Conservation (phyloP, 192 early-diverging fungal genomes). For the Backusella tuberculispora region DNA sequence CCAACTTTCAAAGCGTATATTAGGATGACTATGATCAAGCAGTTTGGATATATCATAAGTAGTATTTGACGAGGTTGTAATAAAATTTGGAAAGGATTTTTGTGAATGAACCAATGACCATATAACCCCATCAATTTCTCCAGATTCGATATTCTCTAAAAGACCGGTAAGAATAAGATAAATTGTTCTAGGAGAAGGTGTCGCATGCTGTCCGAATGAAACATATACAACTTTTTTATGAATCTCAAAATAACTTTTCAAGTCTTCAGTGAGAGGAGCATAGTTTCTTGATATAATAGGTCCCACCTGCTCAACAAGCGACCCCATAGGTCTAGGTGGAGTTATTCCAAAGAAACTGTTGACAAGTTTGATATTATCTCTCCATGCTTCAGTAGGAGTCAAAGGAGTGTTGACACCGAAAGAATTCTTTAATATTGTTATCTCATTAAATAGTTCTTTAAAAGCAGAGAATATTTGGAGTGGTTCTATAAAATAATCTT, state of each 20-base stretch:
- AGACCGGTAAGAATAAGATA: slow-evolving; percentile 27
- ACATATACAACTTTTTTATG: slow-evolving; percentile 31
- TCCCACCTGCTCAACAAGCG: slow-evolving; percentile 37
- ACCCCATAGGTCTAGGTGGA: slow-evolving; percentile 8
- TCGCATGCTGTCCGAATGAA: slow-evolving; percentile 37
- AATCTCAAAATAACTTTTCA: slow-evolving; percentile 10
- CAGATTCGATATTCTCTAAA: slow-evolving; percentile 21
- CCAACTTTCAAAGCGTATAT: slow-evolving; percentile 18
- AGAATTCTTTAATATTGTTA: neutral
- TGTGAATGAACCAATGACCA: slow-evolving; percentile 23
- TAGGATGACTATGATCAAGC: neutral
- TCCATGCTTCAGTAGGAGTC: neutral
- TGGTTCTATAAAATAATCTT: neutral
- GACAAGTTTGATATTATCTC: slow-evolving; percentile 23
- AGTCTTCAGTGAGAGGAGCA: neutral
- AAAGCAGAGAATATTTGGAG: neutral
- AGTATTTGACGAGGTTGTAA: neutral
- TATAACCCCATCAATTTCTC: slow-evolving; percentile 41
- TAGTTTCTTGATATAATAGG: slow-evolving; percentile 37
- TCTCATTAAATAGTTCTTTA: neutral
- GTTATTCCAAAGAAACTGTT: slow-evolving; percentile 32
- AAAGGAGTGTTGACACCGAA: neutral
- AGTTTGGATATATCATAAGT: neutral
- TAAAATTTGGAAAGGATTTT: neutral
- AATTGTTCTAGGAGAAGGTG: slow-evolving; percentile 4